Base-by-base conservation (phyloP, 805 yeast genomes). In the Pichia manshurica region DNA sequence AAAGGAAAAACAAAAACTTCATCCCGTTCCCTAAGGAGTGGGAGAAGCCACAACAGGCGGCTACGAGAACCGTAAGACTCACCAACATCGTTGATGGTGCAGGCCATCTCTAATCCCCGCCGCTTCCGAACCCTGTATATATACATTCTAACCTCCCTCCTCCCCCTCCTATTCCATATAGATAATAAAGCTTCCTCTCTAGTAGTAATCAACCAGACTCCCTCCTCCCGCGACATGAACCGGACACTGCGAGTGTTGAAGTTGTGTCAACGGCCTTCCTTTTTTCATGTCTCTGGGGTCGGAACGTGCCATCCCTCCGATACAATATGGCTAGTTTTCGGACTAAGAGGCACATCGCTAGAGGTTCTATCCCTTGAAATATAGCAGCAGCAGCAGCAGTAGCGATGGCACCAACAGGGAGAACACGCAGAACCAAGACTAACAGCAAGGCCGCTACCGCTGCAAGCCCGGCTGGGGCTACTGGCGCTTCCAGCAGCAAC, bases 21-120 rank as follows among this genome's bases (percentile, higher is more conserved):
- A 60, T 68, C 48, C 56, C 66, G 46, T 89, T 87, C 72, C 97
- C 98, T 15, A 79, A 79, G 53, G 78, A 72, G 43, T 91, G 98
- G 98, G 69, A 73, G 55, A 74, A 81, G 49, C 85, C 87, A 10
- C 75, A 39, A 8, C 22, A 20, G 16, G 37, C 25, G n/a, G n/a
- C 33, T 6, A 12, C 7, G 9, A 35, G 44, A 23, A 31, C n/a
- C 19, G 35, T 45, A 9, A 22, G 21, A 17, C 39, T 45, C 13
- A 17, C 31, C 19, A 23, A 25, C 13, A 17, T 45, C n/a, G 40
- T 31, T 10, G 37, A 31, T 13, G 36, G 35, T 41, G 28, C 32
- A 9, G 42, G 42, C 5, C 19, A 20, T 13, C 20, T 39, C 10
- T 39, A 39, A 23, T 5, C 22, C 17, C 37, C 20, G 20, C 37